Evolutionary conservation across 345 rosid species (phyloP), one percentile per base, ranked within the genome.

Genomic region (Orychophragmus violaceus): DNA sequence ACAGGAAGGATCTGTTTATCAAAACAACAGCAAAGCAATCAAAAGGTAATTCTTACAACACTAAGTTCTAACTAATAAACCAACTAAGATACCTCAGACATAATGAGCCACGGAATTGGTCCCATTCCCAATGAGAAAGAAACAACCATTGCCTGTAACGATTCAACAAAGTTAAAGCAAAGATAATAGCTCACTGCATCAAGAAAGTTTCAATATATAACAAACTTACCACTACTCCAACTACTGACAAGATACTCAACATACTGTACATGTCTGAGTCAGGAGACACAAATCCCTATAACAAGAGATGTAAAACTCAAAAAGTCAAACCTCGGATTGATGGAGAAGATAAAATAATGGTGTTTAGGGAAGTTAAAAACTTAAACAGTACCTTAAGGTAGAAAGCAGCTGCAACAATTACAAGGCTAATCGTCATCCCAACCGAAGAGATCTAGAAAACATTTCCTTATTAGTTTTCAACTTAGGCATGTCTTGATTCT

Each of bases 41-140:
- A 66, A 32, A 21, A 62, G 19, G 11, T 19, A 6, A 41, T 35
- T 53, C 16, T 60, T 30, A 21, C 58, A 42, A 45, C 18, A 35
- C 24, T 21, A 11, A 3, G 45, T 41, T 41, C 18, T 14, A 14
- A 14, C 3, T 39, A 5, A 3, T 33, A 10, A n/a, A 33, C 3
- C 17, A 45, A 22, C 35, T 57, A 4, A n/a, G 6, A 19, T 78
- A 94, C 99, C 99, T 94, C 99, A 1, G 97, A 94, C 99, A 90
- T 94, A 74, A 94, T 90, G 68, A 94, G 13, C 99, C 99, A 94
- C 8, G 97, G 99, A 72, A 94, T 87, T 5, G 99, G 81, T 23
- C 99, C 99, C 74, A 90, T 78, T 76, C 99, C 99, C 50, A 94
- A 80, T 64, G 97, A 90, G 82, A 94, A 94, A 56, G 68, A 8